Percentiles rank a stretch among this genome's conserved stretches.
Conservation (phyloP, 1,284 basidiomycete genomes). For the Sporisorium sorghi region DNA sequence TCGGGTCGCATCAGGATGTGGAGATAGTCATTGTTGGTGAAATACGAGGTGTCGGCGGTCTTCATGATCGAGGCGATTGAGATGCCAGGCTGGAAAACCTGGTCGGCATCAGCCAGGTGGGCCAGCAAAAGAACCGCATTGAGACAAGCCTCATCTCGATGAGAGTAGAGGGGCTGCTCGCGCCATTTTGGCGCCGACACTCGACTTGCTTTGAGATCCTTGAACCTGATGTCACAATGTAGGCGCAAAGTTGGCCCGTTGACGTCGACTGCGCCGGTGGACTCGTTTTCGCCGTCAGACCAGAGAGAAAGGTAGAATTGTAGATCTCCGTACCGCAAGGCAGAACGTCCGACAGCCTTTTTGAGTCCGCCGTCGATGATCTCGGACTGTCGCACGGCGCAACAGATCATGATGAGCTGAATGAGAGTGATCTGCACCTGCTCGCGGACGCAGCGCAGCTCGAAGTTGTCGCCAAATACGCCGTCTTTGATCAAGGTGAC, state of each 20-base stretch:
- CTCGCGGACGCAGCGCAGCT: conserved; percentile 6
- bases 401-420: background rate
- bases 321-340: background rate
- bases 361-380: background rate
- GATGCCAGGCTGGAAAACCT: background rate
- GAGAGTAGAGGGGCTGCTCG: conserved; percentile 6
- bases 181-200: background rate
- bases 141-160: background rate
- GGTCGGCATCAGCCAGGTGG: conserved; percentile 1
- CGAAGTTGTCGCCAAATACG: background rate
- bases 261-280: background rate
- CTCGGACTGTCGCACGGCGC: background rate
- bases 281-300: background rate
- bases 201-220: background rate
- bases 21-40: background rate
- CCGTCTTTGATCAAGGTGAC: conserved; percentile 1
- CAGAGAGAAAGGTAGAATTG: conserved; percentile 7
- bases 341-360: background rate
- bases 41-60: background rate
- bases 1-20: conserved; percentile 1
- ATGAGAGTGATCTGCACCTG: background rate
- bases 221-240: conserved; percentile 2
- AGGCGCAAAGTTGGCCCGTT: background rate
- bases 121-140: conserved; percentile 6
- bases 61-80: background rate